phyloP scores from a whole-genome alignment of 768 basidiomycete species.

The Cystoderma amianthinum region DNA sequence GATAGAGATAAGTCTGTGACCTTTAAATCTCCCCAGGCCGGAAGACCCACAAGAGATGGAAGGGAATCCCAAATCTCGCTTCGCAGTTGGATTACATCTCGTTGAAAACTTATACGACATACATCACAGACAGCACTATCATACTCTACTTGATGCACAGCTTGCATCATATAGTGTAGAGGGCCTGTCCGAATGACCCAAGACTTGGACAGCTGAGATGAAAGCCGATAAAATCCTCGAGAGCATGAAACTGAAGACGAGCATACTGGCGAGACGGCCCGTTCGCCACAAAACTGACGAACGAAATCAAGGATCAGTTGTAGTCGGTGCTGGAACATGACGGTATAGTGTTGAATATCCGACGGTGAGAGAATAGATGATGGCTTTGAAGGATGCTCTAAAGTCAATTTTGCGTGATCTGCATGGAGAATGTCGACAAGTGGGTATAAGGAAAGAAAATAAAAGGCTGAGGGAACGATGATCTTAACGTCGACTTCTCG shows the following conservation, averaged over 20 bases:
- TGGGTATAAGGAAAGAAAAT: slow-evolving; percentile 53
- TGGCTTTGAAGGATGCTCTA: slow-evolving; percentile 42
- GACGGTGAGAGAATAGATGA: slow-evolving; percentile 30
- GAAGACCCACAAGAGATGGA: slow-evolving; percentile 36
- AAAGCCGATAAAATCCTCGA: slow-evolving; percentile 34
- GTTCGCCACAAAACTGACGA: slow-evolving; percentile 30
- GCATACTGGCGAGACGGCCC: slow-evolving; percentile 21
- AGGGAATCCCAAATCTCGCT: slow-evolving; percentile 39
- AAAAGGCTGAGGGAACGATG: slow-evolving; percentile 43
- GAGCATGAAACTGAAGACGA: slow-evolving; percentile 21
- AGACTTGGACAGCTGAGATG: slow-evolving; percentile 34
- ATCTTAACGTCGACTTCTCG: slow-evolving; percentile 39
- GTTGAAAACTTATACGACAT: slow-evolving; percentile 35
- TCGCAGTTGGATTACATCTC: slow-evolving; percentile 30
- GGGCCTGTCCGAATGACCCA: slow-evolving; percentile 47
- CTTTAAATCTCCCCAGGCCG: slow-evolving; percentile 34
- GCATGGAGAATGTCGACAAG: slow-evolving; percentile 38
- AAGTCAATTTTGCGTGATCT: slow-evolving; percentile 46
- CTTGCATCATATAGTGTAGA: slow-evolving; percentile 46
- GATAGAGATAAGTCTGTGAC: slow-evolving; percentile 8
- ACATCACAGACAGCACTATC: slow-evolving; percentile 32
- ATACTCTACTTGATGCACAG: slow-evolving; percentile 26
- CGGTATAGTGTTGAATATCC: slow-evolving; percentile 43
- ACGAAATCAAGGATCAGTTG: slow-evolving; percentile 41
- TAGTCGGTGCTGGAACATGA: slow-evolving; percentile 52